phyloP scores from a whole-genome alignment of 768 basidiomycete species.

The Boletales sp. region DNA sequence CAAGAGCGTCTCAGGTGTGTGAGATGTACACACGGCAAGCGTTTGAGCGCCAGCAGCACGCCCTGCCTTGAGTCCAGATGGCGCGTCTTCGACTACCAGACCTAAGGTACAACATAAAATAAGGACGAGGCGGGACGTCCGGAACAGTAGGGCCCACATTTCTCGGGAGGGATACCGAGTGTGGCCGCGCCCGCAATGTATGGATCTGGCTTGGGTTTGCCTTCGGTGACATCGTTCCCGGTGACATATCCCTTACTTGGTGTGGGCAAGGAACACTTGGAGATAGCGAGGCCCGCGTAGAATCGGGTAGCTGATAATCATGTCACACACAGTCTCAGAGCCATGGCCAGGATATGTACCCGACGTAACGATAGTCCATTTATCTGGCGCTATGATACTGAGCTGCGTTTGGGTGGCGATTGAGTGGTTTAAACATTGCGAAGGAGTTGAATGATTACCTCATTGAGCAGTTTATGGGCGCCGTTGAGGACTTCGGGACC shows the following conservation, averaged over 20 bases:
- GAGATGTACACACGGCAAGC: constrained; percentile 83
- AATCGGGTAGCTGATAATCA: constrained; percentile 58
- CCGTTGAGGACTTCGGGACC: constrained; percentile 68
- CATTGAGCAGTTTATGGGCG: constrained; percentile 49
- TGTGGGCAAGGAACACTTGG: constrained; percentile 55
- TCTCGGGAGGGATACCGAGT: constrained; percentile 51
- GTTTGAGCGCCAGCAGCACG: constrained; percentile 71
- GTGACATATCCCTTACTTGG: constrained; percentile 66
- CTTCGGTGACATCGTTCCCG: constrained; percentile 56
- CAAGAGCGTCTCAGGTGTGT: constrained; percentile 49
- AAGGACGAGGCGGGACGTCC: background rate
- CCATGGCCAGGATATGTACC: constrained; percentile 31
- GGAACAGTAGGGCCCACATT: constrained; percentile 41
- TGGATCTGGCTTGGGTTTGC: constrained; percentile 88
- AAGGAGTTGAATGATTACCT: constrained; percentile 35
- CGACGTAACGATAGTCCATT: constrained; percentile 85
- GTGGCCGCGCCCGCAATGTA: constrained; percentile 70
- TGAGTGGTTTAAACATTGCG: background rate
- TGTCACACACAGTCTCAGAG: background rate
- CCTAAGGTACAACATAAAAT: constrained; percentile 38
- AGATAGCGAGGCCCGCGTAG: constrained; percentile 66
- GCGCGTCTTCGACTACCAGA: constrained; percentile 88
- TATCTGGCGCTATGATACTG: constrained; percentile 21
- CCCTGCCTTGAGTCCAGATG: constrained; percentile 75
- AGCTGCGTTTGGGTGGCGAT: constrained; percentile 16